Conservation (phyloP, 306 rosid species). For the Lithocarpus polystachyus region DNA sequence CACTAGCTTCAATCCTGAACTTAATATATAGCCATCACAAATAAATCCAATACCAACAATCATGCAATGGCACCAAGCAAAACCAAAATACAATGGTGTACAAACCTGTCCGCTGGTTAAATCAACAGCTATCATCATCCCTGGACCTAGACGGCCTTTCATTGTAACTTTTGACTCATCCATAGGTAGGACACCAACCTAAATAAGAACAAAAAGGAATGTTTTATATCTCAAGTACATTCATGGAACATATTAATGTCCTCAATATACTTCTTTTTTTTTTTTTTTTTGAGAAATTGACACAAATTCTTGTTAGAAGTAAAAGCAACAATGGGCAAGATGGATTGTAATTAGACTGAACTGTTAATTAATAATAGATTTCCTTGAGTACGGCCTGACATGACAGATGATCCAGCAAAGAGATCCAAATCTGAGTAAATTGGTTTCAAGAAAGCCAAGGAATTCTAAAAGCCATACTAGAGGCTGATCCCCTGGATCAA, state of each 20-base stretch:
- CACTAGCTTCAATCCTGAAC: not conserved
- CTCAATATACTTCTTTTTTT: not conserved
- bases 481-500: not conserved
- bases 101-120: slow-evolving; percentile 84
- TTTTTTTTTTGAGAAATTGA: not conserved
- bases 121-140: slow-evolving; percentile 98
- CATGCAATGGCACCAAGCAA: not conserved
- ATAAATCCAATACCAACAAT: not conserved
- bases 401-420: slow-evolving; percentile 5
- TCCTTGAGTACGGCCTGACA: not conserved
- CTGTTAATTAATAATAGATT: not conserved
- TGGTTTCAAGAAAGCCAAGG: not conserved
- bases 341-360: not conserved
- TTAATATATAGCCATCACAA: not conserved
- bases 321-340: not conserved
- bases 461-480: not conserved
- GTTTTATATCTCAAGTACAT: slow-evolving; percentile 17
- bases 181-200: slow-evolving; percentile 96
- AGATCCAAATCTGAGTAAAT: not conserved
- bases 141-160: slow-evolving; percentile 99
- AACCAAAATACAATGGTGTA: slow-evolving; percentile 5
- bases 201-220: slow-evolving; percentile 19
- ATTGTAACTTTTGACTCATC: slow-evolving; percentile 90
- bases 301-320: not conserved
- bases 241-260: not conserved